Conservation (phyloP, 2,329 filamentous ascomycete species). For the Chaetomium strumarium region DNA sequence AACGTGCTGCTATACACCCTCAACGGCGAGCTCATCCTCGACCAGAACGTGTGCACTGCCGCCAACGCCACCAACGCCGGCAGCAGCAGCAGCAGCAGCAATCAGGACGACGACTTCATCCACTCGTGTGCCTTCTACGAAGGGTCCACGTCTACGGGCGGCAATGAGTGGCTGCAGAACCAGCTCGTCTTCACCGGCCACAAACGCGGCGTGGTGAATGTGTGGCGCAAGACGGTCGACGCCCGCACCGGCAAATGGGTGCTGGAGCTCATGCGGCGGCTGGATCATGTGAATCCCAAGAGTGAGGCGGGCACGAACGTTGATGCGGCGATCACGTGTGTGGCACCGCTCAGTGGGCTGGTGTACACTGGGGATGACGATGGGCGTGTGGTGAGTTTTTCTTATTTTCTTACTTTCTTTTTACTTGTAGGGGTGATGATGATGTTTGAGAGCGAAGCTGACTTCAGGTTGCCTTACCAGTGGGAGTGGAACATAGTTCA, state of each 20-base stretch:
- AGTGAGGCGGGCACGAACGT: constrained; percentile 53
- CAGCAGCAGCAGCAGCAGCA: constrained; percentile 38
- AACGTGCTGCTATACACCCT: constrained; percentile 76
- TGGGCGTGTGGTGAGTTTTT: constrained; percentile 72
- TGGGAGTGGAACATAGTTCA: constrained; percentile 60
- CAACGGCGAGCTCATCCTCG: constrained; percentile 76
- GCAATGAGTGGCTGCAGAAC: constrained; percentile 86
- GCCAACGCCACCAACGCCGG: not conserved
- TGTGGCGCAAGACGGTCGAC: constrained; percentile 54
- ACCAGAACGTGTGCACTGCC: constrained; percentile 65
- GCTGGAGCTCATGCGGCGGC: constrained; percentile 69
- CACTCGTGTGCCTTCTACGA: constrained; percentile 89
- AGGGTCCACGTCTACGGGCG: constrained; percentile 54
- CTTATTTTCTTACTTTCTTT: not conserved
- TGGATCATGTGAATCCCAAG: constrained; percentile 72
- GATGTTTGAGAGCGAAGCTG: constrained; percentile 12
- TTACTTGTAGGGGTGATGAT: too few relatives aligned
- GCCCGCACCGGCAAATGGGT: constrained; percentile 60
- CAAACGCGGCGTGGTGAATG: constrained; percentile 73
- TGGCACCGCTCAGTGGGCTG: constrained; percentile 72
- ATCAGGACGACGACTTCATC: constrained; percentile 61
- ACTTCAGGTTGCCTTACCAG: constrained; percentile 33
- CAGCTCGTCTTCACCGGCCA: constrained; percentile 88
- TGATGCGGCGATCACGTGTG: constrained; percentile 73
- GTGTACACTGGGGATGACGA: constrained; percentile 95